phyloP scores from a whole-genome alignment of 352 stramenopile species.

The Phytophthora constricta region DNA sequence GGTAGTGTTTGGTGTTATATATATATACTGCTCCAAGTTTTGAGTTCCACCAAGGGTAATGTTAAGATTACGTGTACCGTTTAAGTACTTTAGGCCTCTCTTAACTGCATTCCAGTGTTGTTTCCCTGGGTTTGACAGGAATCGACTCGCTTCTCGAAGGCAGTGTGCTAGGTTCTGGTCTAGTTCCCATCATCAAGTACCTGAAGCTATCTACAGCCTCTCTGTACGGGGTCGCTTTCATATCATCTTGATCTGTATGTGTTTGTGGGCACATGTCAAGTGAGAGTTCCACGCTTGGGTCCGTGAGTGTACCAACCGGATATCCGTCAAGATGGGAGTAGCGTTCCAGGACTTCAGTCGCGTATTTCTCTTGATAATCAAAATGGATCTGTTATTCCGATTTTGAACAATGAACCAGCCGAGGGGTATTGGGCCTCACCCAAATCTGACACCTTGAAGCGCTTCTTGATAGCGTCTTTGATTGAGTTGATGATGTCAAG shows the following conservation, averaged over 20 bases:
- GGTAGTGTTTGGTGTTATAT: too few species aligned
- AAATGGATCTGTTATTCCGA: conserved; percentile 11
- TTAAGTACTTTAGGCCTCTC: conserved; percentile 24
- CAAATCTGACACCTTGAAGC: conserved; percentile 21
- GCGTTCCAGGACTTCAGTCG: too few species aligned
- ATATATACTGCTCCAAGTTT: conserved; percentile 22
- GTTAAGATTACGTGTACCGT: conserved; percentile 16
- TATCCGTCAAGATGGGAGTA: conserved; percentile 10
- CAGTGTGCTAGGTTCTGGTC: conserved; percentile 11
- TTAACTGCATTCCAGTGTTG: conserved; percentile 26
- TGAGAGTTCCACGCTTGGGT: conserved; percentile 9
- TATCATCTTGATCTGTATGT: too few species aligned
- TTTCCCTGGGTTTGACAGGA: conserved; percentile 12
- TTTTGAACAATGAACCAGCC: conserved; percentile 19
- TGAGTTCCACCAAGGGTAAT: conserved; percentile 10
- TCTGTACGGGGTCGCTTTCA: too few species aligned
- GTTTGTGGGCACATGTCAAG: conserved; percentile 9
- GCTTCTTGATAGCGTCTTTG: conserved; percentile 11
- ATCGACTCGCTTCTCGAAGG: conserved; percentile 17
- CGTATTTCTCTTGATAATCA: conserved; percentile 27
- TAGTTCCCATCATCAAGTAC: conserved; percentile 20
- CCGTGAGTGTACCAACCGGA: conserved; percentile 12
- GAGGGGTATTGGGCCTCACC: conserved; percentile 16
- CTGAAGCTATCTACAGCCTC: conserved; percentile 16
- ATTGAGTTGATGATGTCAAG: too few species aligned